Evolutionary conservation across 495 filamentous ascomycete genomes (phyloP).

Genomic region (Neurospora tetrasperma): DNA sequence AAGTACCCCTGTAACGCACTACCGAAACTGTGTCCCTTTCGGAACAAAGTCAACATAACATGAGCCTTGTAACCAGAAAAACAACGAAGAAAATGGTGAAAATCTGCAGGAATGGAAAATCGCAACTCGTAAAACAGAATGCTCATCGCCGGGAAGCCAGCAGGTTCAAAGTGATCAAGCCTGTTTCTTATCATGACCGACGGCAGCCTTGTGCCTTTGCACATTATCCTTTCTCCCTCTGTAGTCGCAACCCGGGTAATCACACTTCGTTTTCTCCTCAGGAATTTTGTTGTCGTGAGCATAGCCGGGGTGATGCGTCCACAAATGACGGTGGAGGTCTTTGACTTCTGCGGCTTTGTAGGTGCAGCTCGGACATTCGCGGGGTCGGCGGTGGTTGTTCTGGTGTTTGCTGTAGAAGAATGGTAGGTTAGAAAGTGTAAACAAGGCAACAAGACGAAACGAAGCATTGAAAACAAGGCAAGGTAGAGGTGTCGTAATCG

Average conservation of each 20-base stretch:
- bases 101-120: neutral
- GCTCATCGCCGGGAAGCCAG: neutral
- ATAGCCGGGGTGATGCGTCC: slow-evolving; percentile 4
- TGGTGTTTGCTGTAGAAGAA: slow-evolving; percentile 8
- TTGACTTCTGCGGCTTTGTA: slow-evolving; percentile 4
- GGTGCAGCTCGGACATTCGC: neutral
- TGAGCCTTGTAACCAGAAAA: neutral
- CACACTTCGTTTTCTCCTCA: slow-evolving; percentile 3
- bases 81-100: neutral
- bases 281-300: neutral
- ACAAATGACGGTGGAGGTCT: slow-evolving; percentile 15
- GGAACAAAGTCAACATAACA: neutral
- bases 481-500: neutral
- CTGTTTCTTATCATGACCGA: neutral
- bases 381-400: slow-evolving; percentile 9
- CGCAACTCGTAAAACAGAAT: neutral
- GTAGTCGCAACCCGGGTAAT: slow-evolving; percentile 1
- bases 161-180: neutral
- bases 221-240: slow-evolving; percentile 11
- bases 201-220: slow-evolving; percentile 2
- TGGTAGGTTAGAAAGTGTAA: neutral
- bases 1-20: neutral
- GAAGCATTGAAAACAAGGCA: neutral
- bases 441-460: neutral
- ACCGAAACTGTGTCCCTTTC: neutral